Percentiles rank a stretch among this genome's conserved stretches.
phyloP scores from a whole-genome alignment of 805 yeast genomes.

The Saturnispora mendoncae region DNA sequence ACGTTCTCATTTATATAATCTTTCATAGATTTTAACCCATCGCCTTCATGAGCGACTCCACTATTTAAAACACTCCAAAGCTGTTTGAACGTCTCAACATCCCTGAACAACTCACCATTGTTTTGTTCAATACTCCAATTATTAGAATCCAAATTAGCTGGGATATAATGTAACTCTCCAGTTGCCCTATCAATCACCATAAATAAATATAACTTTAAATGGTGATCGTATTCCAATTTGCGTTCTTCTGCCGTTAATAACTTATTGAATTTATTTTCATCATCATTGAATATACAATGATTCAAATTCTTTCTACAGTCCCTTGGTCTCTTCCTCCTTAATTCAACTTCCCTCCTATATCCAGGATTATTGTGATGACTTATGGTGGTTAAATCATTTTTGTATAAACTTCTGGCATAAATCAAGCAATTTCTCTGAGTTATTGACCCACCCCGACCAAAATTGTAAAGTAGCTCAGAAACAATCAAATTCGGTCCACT shows the following conservation, averaged over 20 bases:
- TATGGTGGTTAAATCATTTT: constrained; percentile 14
- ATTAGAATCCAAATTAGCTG: constrained; percentile 28
- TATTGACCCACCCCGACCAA: constrained; percentile 19
- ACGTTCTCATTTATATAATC: background rate
- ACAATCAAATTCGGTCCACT: constrained; percentile 27
- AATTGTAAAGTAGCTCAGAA: constrained; percentile 21
- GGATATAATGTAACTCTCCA: constrained; percentile 27
- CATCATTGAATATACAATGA: background rate
- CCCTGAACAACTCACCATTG: constrained; percentile 27
- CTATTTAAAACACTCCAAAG: constrained; percentile 18
- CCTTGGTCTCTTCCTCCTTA: background rate
- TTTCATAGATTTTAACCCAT: constrained; percentile 5
- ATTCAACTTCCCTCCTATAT: background rate
- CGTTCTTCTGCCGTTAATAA: background rate
- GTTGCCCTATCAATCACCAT: constrained; percentile 26
- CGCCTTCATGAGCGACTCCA: background rate
- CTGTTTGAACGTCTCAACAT: constrained; percentile 20
- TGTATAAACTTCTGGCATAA: constrained; percentile 23
- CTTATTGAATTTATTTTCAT: background rate
- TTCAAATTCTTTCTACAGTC: constrained; percentile 3
- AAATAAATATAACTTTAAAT: constrained; percentile 21
- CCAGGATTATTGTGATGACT: background rate
- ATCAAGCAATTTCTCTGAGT: constrained; percentile 22
- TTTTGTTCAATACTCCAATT: constrained; percentile 29
- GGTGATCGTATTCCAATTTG: constrained; percentile 3